phyloP scores from a whole-genome alignment of 805 yeast species.

The Yarrowia divulgata region DNA sequence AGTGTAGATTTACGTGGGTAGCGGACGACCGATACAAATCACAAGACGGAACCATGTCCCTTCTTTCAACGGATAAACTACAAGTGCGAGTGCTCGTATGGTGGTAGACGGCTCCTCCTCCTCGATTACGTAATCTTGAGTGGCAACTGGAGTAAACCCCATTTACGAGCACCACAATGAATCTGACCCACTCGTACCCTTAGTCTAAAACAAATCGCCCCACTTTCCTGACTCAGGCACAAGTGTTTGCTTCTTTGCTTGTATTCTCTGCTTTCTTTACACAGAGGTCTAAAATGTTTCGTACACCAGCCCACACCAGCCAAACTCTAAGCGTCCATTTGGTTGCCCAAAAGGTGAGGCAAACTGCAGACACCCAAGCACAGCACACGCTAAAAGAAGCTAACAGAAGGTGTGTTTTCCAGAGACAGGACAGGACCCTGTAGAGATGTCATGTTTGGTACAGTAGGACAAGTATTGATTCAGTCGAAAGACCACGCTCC shows the following conservation, averaged over 20 bases:
- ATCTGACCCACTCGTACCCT: too few species aligned
- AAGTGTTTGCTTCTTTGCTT: not conserved
- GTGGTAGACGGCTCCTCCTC: not conserved
- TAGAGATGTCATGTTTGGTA: not conserved
- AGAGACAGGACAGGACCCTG: not conserved
- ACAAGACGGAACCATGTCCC: too few species aligned
- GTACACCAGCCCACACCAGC: conserved; percentile 13
- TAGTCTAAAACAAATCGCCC: not conserved
- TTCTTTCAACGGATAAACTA: too few species aligned
- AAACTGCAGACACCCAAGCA: not conserved
- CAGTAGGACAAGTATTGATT: not conserved
- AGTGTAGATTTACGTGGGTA: too few species aligned
- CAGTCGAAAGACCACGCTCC: not conserved
- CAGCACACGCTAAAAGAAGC: conserved; percentile 4
- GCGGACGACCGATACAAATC: too few species aligned
- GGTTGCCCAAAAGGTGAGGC: conserved; percentile 6
- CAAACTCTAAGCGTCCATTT: conserved; percentile 9
- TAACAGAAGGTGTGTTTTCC: not conserved
- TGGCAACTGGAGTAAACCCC: not conserved
- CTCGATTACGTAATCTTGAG: not conserved
- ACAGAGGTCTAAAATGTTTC: too few species aligned
- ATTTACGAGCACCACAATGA: too few species aligned
- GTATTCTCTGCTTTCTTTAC: not conserved
- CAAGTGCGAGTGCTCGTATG: too few species aligned
- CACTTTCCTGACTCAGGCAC: not conserved